Evolutionary conservation across 2,329 filamentous ascomycete genomes (phyloP).

Genomic region (Passalora sequoiae): DNA sequence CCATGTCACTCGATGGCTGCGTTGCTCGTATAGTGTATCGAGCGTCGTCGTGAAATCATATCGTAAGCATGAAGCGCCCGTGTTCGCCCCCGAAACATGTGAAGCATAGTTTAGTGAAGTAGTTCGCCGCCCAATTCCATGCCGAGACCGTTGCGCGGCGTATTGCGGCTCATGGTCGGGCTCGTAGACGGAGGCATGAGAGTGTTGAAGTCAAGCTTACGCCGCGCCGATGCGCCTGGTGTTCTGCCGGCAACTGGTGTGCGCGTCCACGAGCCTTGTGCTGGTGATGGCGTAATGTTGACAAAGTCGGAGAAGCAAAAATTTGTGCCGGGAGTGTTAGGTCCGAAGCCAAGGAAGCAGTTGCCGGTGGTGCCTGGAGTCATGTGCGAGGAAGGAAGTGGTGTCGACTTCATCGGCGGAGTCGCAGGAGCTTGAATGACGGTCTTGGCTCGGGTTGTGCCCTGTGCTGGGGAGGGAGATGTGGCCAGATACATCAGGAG

Average conservation of each 20-base stretch:
- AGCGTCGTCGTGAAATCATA: conserved; percentile 10
- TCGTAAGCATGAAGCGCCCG: conserved; percentile 8
- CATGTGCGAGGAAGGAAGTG: conserved; percentile 79
- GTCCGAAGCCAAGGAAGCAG: conserved; percentile 54
- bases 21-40: background rate
- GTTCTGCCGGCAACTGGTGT: conserved; percentile 61
- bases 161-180: conserved; percentile 33
- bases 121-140: conserved; percentile 64
- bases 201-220: conserved; percentile 77
- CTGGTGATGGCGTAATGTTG: conserved; percentile 93
- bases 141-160: conserved; percentile 51
- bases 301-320: conserved; percentile 97
- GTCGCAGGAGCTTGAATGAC: conserved; percentile 49
- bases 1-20: background rate
- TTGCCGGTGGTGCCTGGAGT: conserved; percentile 63
- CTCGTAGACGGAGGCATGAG: conserved; percentile 54
- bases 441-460: conserved; percentile 34
- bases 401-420: conserved; percentile 51
- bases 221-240: conserved; percentile 62
- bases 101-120: conserved; percentile 21
- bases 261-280: conserved; percentile 72
- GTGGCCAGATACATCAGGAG: conserved; percentile 84
- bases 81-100: conserved; percentile 5
- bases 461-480: conserved; percentile 75
- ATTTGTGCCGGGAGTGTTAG: conserved; percentile 72